These are phyloP conservation scores for Byssothecium circinans DNA, from an alignment of 2,329 filamentous ascomycete genomes.

Conservation along the genomic window DNA sequence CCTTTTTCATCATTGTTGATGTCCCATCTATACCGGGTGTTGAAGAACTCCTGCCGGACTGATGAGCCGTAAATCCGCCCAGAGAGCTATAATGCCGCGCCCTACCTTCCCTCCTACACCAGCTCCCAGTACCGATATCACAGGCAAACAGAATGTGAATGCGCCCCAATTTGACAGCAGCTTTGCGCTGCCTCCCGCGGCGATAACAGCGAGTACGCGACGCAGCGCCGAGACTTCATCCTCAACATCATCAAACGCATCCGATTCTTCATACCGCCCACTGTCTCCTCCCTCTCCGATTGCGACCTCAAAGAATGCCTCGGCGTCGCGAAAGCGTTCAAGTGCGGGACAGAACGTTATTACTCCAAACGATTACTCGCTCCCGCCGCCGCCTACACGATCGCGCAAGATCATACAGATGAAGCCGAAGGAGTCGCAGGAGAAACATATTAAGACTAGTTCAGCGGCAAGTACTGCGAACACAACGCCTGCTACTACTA, in stretches of 20 bases:
- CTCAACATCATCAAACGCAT: conserved; percentile 51
- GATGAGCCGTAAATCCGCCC: conserved; percentile 18
- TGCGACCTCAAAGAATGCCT: conserved; percentile 30
- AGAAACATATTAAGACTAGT: conserved; percentile 22
- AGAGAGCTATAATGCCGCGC: conserved; percentile 61
- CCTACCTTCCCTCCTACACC: conserved; percentile 72
- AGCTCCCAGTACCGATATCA: conserved; percentile 77
- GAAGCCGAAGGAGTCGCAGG: conserved; percentile 63
- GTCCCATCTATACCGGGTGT: neutral
- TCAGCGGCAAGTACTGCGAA: conserved; percentile 26
- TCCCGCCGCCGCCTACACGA: conserved; percentile 89
- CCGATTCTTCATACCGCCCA: conserved; percentile 57
- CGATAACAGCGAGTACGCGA: conserved; percentile 55
- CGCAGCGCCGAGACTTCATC: conserved; percentile 51
- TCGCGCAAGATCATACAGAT: conserved; percentile 98
- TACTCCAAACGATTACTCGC: conserved; percentile 68
- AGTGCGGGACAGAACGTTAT: conserved; percentile 38
- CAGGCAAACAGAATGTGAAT: conserved; percentile 67
- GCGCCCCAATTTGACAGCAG: conserved; percentile 65
- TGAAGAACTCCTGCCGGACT: conserved; percentile 4
- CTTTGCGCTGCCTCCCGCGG: conserved; percentile 78
- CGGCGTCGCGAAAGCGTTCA: conserved; percentile 35
- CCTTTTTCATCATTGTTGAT: conserved; percentile 10
- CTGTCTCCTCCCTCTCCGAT: conserved; percentile 46
- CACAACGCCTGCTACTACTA: conserved; percentile 19